Evolutionary conservation across 768 basidiomycete species (phyloP).

Genomic region (Pulveroboletus sp.): DNA sequence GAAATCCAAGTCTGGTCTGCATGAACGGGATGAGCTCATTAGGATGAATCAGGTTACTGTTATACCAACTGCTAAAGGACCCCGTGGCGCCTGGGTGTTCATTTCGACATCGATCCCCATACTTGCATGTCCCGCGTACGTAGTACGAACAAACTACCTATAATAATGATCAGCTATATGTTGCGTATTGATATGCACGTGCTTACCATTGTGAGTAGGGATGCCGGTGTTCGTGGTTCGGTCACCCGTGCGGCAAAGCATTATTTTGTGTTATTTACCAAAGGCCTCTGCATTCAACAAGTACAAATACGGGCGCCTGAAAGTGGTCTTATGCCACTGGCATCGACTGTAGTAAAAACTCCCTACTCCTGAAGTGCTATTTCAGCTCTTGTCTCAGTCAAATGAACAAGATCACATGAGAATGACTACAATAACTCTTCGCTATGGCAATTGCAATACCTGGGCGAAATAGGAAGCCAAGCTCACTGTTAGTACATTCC

Average conservation of each 20-base stretch:
- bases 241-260: neutral
- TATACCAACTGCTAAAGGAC: conserved; percentile 53
- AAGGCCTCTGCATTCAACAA: conserved; percentile 13
- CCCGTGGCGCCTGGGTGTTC: conserved; percentile 50
- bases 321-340: no score
- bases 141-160: conserved; percentile 64
- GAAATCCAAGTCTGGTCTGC: conserved; percentile 43
- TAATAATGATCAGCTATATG: conserved; percentile 2
- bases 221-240: neutral
- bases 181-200: neutral
- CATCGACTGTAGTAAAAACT: no score
- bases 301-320: conserved; percentile 6
- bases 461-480: no score
- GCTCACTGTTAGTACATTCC: no score
- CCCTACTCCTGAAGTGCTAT: no score
- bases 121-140: conserved; percentile 62
- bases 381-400: no score
- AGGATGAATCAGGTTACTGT: conserved; percentile 5
- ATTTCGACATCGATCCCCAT: conserved; percentile 62
- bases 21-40: conserved; percentile 7
- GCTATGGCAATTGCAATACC: no score
- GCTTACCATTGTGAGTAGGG: conserved; percentile 16
- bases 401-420: no score
- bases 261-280: conserved; percentile 15
- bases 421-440: no score